Evolutionary conservation across 225 moss, liverwort and hornwort genomes (phyloP).

Genomic region (Climacium dendroides): DNA sequence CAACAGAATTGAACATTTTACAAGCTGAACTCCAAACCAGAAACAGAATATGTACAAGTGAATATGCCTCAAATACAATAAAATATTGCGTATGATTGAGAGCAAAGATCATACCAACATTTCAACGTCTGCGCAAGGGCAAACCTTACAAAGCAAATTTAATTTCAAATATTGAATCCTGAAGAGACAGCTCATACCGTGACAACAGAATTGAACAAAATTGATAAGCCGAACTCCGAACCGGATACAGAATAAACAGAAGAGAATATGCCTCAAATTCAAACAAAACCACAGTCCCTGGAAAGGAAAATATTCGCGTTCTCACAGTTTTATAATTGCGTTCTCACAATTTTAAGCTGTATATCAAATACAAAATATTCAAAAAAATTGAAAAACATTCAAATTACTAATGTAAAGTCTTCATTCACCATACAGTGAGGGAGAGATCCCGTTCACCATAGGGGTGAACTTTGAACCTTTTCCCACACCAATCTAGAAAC

Average conservation of each 20-base stretch:
- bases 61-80: background rate
- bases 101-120: background rate
- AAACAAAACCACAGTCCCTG: background rate
- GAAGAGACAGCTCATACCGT: background rate
- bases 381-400: background rate
- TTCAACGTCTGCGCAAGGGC: background rate
- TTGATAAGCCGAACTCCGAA: background rate
- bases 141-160: background rate
- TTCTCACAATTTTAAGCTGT: background rate
- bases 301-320: background rate
- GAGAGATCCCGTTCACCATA: background rate
- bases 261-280: background rate
- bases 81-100: background rate
- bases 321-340: background rate
- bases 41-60: background rate
- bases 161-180: background rate
- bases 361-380: background rate
- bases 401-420: background rate
- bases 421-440: background rate
- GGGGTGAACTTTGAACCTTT: background rate
- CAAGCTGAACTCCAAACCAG: background rate
- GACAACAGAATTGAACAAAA: background rate
- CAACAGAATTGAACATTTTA: background rate
- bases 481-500: background rate
- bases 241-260: background rate